Percentiles rank a stretch among this genome's conserved stretches.
These are phyloP conservation scores for Calonectria multiphialidica DNA, from an alignment of 2,329 filamentous ascomycete genomes.

Conservation along the genomic window DNA sequence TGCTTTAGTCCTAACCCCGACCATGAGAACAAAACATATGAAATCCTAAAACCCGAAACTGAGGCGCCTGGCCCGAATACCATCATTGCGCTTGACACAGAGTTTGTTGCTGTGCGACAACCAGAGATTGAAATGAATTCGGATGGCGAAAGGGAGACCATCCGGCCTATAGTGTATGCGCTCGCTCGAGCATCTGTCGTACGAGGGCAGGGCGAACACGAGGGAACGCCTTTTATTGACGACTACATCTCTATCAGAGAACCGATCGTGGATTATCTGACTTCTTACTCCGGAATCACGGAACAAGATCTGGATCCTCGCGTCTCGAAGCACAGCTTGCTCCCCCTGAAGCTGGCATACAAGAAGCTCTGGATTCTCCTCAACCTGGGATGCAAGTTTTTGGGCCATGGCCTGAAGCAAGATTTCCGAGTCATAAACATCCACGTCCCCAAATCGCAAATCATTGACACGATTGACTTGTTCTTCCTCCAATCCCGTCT, in stretches of 20 bases:
- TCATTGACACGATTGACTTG: conserved; percentile 93
- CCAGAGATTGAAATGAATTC: conserved; percentile 97
- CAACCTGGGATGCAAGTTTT: conserved; percentile 92
- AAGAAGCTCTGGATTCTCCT: conserved; percentile 98
- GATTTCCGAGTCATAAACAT: conserved; percentile 99
- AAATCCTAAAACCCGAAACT: conserved; percentile 63
- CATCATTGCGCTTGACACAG: conserved; percentile 91
- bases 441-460: conserved; percentile 88
- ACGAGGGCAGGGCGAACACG: conserved; percentile 80
- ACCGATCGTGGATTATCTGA: conserved; percentile 94
- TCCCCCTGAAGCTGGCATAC: conserved; percentile 91
- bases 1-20: conserved; percentile 54
- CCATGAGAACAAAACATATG: conserved; percentile 65
- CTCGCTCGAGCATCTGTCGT: conserved; percentile 94
- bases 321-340: conserved; percentile 83
- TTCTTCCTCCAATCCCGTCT: conserved; percentile 86
- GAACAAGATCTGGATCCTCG: conserved; percentile 85
- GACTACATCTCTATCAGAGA: conserved; percentile 96
- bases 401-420: conserved; percentile 92
- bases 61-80: conserved; percentile 80
- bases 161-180: conserved; percentile 89
- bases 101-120: conserved; percentile 93
- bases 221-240: conserved; percentile 92
- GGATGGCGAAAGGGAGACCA: conserved; percentile 89
- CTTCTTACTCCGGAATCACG: conserved; percentile 92